Conservation (phyloP, 768 basidiomycete genomes). For the Pleurotus tuber-regium region DNA sequence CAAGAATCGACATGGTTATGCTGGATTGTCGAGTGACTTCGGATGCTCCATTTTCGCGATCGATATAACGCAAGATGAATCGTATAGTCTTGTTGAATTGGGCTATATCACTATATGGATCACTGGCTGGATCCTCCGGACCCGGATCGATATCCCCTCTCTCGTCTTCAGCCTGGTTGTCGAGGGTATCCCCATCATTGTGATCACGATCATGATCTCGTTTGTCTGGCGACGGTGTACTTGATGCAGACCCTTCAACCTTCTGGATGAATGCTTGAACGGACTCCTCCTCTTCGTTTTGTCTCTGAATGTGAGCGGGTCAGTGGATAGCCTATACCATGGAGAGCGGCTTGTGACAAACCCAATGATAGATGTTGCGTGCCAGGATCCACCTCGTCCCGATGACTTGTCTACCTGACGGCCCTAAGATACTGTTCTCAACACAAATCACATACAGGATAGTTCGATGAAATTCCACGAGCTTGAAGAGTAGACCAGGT, state of each 20-base stretch:
- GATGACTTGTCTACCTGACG: conserved; percentile 15
- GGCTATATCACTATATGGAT: neutral
- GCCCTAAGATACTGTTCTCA: conserved; percentile 15
- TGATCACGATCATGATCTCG: neutral
- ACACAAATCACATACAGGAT: conserved; percentile 24
- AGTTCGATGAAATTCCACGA: conserved; percentile 14
- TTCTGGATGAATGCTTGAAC: neutral
- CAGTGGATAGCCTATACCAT: neutral
- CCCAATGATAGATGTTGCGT: conserved; percentile 21
- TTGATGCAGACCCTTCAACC: neutral
- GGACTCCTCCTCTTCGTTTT: conserved; percentile 2
- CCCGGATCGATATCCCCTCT: neutral
- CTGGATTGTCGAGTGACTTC: no score
- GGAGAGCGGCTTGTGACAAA: conserved; percentile 11
- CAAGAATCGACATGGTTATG: no score
- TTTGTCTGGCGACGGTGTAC: neutral
- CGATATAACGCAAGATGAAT: no score
- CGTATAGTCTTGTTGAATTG: neutral
- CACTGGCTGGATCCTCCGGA: neutral
- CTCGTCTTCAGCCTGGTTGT: neutral
- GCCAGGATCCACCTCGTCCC: conserved; percentile 23
- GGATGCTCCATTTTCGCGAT: no score
- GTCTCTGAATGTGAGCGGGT: neutral
- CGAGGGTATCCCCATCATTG: neutral
- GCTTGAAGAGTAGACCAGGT: conserved; percentile 9